Evolutionary conservation across 768 basidiomycete species (phyloP), one percentile per base, ranked within the genome.

Genomic region (Russula sp.): DNA sequence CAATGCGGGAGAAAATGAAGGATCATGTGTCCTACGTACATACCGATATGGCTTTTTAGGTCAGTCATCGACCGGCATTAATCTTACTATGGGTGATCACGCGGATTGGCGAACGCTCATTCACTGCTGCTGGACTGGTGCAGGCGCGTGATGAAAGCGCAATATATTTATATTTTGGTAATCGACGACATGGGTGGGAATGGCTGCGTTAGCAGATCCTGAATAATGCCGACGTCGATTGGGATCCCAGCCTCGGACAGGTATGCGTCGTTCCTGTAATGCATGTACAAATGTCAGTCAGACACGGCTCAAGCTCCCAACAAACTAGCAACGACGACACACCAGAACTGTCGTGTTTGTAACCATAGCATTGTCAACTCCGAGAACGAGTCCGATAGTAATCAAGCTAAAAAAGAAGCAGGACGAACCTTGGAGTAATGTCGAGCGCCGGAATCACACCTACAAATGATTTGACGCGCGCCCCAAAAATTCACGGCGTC

Each of bases 391-490:
- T 8, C 7, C 45, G 13, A 59, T 10, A 18, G 32, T 20, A 16
- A 42, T 54, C 5, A 14, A 39, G n/a, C 57, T 27, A 20, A 42
- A 20, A 16, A 49, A n/a, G 35, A 52, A 3, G 49, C 16, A 9
- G n/a, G 70, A 69, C 75, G 14, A 65, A 91, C 91, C 82, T 95
- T 97, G 58, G 92, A 95, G 73, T 94, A 93, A 78, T 98, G 95
- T 58, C 96, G 79, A 49, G 76, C 85, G 0, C 96, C 96, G 9
- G 93, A 91, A 73, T 98, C 96, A 70, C 94, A 95, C 53, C 67
- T 68, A 37, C 16, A n/a, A 44, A 40, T 27, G 13, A 40, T 48
- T 52, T n/a, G 50, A 53, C 34, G 47, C 47, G 32, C 27, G 37
- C 42, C 42, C 18, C 37, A 13, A 48, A 31, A 18, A 14, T 54